Evolutionary conservation across 2,329 filamentous ascomycete genomes (phyloP).

Genomic region (Colletotrichum theobromicola): DNA sequence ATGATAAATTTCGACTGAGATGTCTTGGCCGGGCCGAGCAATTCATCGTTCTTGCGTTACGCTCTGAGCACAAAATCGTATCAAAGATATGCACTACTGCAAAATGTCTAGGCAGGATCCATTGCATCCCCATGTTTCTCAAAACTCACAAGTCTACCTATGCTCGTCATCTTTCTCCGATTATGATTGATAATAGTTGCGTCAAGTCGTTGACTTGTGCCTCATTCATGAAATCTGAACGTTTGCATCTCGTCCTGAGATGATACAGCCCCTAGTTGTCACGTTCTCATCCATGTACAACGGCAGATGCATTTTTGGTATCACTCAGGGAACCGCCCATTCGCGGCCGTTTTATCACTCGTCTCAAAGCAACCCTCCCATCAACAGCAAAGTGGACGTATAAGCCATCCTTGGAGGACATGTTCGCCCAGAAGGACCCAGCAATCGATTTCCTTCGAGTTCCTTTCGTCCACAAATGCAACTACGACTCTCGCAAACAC

Average conservation of each 20-base stretch:
- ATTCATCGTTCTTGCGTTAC: no score
- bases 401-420: not conserved
- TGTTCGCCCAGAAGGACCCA: not conserved
- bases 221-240: not conserved
- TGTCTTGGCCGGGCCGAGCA: not conserved
- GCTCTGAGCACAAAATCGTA: no score
- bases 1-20: not conserved
- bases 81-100: no score
- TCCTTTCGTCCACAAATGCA: no score
- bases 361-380: not conserved
- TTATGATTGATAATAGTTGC: rapidly evolving
- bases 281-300: not conserved
- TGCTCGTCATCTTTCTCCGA: not conserved
- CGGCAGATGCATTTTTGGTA: not conserved
- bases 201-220: no score
- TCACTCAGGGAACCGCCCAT: not conserved
- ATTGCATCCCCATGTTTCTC: not conserved
- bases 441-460: rapidly evolving
- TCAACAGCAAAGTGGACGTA: not conserved
- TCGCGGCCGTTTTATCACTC: not conserved
- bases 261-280: not conserved
- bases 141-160: not conserved
- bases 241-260: not conserved
- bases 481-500: not conserved
- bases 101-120: no score